Base-by-base conservation (phyloP, 305 asterid genomes). In the Solanum aculeatissimum region DNA sequence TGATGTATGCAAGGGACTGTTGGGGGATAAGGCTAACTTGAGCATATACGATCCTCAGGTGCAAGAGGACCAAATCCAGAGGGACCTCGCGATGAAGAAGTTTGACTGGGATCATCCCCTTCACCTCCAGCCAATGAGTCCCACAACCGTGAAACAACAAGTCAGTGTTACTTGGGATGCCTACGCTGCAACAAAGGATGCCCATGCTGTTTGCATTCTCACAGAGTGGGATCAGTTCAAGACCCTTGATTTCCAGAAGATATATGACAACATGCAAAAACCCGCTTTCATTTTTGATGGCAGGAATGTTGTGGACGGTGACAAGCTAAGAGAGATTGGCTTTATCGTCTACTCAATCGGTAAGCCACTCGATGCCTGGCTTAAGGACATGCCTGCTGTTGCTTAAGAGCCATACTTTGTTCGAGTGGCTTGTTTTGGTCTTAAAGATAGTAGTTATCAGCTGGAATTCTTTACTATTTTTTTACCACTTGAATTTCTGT, bases 31-130 rank as follows among this genome's bases (percentile, higher is more conserved):
- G 85, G 98, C 98, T 15, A 89, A 84, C 62, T 51, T 95, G 90
- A 92, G 95, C 95, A 95, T 95, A 58, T 95, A 92, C 1, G 98
- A 95, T 74, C 98, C 98, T 19, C 97, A 92, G 86, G 98, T 95
- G 78, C 91, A 93, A 0, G 97, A 93, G 83, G 98, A 95, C 86
- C 98, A 95, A 85, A 93, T 95, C 87, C 98, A 95, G 88, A 87
- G 97, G 85, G 98, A 95, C 87, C 97, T 95, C 32, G 80, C 93
- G 4, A 90, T 95, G 98, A 93, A 93, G 87, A 92, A 95, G 82
- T 95, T 93, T 65, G 98, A 95, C 43, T 95, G 97, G 98, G 98
- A 95, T 85, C 98, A 93, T 81, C 98, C 98, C 42, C 96, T 92
- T 32, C 97, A 93, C 82, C 94, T 93, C 81, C 98, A 94, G 91